Base-by-base conservation (phyloP, 2,329 filamentous ascomycete genomes). In the Monilinia vaccinii-corymbosi region DNA sequence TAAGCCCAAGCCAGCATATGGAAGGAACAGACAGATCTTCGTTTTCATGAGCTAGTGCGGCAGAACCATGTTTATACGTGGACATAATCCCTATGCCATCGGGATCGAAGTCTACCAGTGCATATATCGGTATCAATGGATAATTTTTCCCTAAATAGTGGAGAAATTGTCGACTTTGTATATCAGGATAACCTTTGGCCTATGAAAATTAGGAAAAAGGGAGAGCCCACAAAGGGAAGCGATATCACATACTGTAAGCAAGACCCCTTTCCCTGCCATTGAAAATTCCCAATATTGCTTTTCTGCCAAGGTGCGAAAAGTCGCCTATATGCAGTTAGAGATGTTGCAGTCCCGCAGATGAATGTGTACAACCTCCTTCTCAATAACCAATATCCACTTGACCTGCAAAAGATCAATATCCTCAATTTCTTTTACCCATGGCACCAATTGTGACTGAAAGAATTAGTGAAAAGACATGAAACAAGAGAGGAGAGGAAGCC, bases 141-240 rank as follows among this genome's bases (percentile, higher is more conserved):
- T 74, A 75, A 10, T 71, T 72, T 0, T 66, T 70, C 42, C 80
- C 77, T 1, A 91, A 58, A 14, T 76, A 70, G 46, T 78, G 77
- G 1, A 93, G 74, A 57, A 93, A 85, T 18, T 78, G 78, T 9
- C 87, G 78, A 0, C 88, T 91, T 1, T 81, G 79, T 51, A 93
- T 75, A 66, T 94, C 90, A 0, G 90, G 89, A 68, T 91, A 94
- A 2, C 90, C 90, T 76, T 92, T 94, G 0, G 84, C 89, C 86
- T 91, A 57, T 4, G 18, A 31, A 31, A 2, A 18, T 32, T 5
- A 52, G 21, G 16, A 11, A 6, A 44, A 11, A 46, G 9, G 13
- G 7, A 31, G 11, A 50, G 6, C 11, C 13, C 9, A n/a, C 25
- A 18, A 32, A 16, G 34, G n/a, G 25, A 49, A 18, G 10, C 18